Percentiles rank a stretch among this genome's conserved stretches.
These are phyloP conservation scores for Carex arenaria DNA, from an alignment of 202 grass and related monocot genomes.

Conservation along the genomic window DNA sequence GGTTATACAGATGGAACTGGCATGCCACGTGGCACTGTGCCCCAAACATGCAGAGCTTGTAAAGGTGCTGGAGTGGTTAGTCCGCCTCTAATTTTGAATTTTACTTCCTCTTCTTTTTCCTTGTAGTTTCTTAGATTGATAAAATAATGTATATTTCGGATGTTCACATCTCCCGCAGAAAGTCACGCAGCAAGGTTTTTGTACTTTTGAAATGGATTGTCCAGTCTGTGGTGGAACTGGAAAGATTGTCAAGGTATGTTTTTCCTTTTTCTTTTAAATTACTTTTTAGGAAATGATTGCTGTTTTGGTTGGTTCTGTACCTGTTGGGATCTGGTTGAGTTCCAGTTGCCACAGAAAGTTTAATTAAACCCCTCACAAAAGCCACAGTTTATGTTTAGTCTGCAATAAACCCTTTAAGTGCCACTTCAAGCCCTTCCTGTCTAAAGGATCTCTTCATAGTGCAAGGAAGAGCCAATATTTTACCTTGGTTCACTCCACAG, in stretches of 20 bases:
- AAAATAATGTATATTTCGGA: not conserved
- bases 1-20: conserved; percentile 77
- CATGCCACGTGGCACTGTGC: conserved; percentile 84
- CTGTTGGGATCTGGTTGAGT: not conserved
- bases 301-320: not conserved
- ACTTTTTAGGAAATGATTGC: not conserved
- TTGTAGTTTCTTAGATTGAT: not conserved
- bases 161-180: conserved; percentile 33
- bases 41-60: conserved; percentile 96
- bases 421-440: not conserved
- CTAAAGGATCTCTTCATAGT: not conserved
- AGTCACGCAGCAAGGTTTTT: conserved; percentile 58
- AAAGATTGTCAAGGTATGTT: conserved; percentile 75
- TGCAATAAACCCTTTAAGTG: not conserved
- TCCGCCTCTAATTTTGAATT: conserved; percentile 24
- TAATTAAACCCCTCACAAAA: not conserved
- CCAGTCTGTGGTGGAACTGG: conserved; percentile 67
- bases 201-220: conserved; percentile 64
- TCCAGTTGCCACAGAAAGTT: not conserved
- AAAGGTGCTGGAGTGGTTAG: conserved; percentile 83
- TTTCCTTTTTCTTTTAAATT: conserved; percentile 5
- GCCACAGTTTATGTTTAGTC: not conserved
- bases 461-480: not conserved
- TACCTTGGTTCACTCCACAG: not conserved
- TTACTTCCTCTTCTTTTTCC: not conserved